Conservation (phyloP, 208 protist genomes). For the Leishmania tarentolae region DNA sequence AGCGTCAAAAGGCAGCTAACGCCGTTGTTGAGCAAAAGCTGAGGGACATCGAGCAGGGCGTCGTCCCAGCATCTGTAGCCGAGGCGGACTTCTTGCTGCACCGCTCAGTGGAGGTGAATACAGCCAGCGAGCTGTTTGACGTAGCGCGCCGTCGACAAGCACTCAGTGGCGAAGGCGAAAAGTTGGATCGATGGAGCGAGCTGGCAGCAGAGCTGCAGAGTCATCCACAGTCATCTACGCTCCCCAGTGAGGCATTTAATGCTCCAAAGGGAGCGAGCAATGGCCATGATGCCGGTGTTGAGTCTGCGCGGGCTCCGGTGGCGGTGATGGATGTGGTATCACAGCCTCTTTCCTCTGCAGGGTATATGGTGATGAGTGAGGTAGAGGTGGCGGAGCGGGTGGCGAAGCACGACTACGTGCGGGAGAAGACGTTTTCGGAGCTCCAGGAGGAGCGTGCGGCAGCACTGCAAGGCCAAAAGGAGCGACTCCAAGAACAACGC, state of each 20-base stretch:
- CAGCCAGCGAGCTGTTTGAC: constrained; percentile 58
- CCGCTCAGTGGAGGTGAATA: constrained; percentile 66
- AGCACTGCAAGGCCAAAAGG: constrained; percentile 36
- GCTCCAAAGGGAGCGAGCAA: background rate
- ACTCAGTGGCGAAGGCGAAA: constrained; percentile 37
- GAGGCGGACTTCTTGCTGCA: constrained; percentile 76
- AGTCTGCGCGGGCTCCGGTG: background rate
- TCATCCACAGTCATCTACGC: background rate
- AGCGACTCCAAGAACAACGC: constrained; percentile 63
- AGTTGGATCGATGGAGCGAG: constrained; percentile 14
- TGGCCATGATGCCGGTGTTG: background rate
- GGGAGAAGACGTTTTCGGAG: constrained; percentile 65
- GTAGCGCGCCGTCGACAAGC: constrained; percentile 60
- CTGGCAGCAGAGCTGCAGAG: constrained; percentile 9
- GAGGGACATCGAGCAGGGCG: constrained; percentile 75
- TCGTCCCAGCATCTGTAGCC: constrained; percentile 53
- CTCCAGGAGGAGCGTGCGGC: constrained; percentile 54
- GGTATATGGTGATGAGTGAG: constrained; percentile 66
- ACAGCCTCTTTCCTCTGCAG: background rate
- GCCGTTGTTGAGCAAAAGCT: constrained; percentile 74
- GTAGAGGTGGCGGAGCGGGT: constrained; percentile 62
- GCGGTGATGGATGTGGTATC: background rate
- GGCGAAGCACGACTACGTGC: constrained; percentile 66
- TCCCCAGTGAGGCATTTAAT: background rate
- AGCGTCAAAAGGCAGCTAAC: constrained; percentile 66